These are phyloP conservation scores for Serpula lacrymans DNA, from an alignment of 768 basidiomycete genomes.

Conservation along the genomic window DNA sequence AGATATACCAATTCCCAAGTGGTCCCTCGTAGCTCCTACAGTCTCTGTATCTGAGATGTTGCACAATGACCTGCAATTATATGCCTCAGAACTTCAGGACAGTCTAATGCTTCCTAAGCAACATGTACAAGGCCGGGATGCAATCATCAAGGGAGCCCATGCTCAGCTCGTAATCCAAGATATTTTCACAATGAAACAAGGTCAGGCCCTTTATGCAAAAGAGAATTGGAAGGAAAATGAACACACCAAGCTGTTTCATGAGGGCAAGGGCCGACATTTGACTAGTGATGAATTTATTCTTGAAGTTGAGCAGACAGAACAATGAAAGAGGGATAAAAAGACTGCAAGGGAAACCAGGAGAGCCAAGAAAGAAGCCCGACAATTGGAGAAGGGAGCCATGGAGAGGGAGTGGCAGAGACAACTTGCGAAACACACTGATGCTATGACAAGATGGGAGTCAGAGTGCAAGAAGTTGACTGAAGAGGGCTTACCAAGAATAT, in stretches of 20 bases:
- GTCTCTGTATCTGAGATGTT: neutral
- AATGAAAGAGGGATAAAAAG: slow-evolving; percentile 2
- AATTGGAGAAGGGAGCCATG: slow-evolving; percentile 7
- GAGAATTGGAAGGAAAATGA: too few relatives aligned
- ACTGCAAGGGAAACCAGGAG: slow-evolving; percentile 1
- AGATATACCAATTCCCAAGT: slow-evolving; percentile 5
- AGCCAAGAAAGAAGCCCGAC: slow-evolving; percentile 1
- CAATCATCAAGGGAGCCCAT: neutral
- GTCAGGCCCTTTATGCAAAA: too few relatives aligned
- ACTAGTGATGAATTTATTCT: too few relatives aligned
- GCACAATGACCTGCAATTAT: neutral
- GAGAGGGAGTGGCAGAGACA: slow-evolving; percentile 8
- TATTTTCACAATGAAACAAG: too few relatives aligned
- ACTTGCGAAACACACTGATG: slow-evolving; percentile 3
- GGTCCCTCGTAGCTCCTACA: too few relatives aligned
- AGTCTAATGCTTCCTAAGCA: neutral
- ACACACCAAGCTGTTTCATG: too few relatives aligned
- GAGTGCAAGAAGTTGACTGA: slow-evolving; percentile 3
- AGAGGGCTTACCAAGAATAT: slow-evolving; percentile 2
- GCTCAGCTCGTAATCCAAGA: too few relatives aligned
- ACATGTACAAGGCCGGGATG: neutral
- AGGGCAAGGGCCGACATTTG: too few relatives aligned
- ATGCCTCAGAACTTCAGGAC: neutral
- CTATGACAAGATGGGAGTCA: neutral
- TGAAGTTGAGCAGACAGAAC: neutral